Conservation (phyloP, 805 yeast genomes). For the Maudiozyma turicensis region DNA sequence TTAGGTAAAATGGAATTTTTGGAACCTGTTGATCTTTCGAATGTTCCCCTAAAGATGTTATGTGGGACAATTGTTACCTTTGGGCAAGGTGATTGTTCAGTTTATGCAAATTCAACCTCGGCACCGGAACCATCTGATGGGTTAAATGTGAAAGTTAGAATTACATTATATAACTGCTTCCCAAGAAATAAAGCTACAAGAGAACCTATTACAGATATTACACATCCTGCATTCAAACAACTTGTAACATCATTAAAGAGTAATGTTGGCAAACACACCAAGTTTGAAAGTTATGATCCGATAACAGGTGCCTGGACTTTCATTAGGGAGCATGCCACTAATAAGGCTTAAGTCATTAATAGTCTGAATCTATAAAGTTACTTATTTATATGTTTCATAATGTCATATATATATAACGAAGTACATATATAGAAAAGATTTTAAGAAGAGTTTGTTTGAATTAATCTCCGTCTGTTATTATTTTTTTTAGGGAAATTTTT, state of each 20-base stretch:
- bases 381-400: neutral
- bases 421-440: neutral
- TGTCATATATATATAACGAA: no score
- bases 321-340: constrained; percentile 17
- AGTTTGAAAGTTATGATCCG: constrained; percentile 70
- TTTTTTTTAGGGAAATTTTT: no score
- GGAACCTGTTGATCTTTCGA: constrained; percentile 74
- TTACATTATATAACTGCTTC: constrained; percentile 70
- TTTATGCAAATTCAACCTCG: constrained; percentile 57
- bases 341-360: neutral
- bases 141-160: constrained; percentile 62
- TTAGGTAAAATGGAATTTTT: constrained; percentile 71
- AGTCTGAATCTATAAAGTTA: neutral
- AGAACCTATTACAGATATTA: constrained; percentile 66
- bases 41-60: constrained; percentile 50
- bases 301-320: constrained; percentile 66
- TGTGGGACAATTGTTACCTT: constrained; percentile 60
- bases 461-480: no score
- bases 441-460: no score
- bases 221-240: constrained; percentile 56
- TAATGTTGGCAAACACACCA: constrained; percentile 35
- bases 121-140: constrained; percentile 72
- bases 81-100: constrained; percentile 46
- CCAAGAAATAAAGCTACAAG: constrained; percentile 68
- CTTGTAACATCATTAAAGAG: constrained; percentile 60